Percentiles rank a stretch among this genome's conserved stretches.
Conservation (phyloP, 805 yeast genomes). For the Metschnikowia bowlesiae region DNA sequence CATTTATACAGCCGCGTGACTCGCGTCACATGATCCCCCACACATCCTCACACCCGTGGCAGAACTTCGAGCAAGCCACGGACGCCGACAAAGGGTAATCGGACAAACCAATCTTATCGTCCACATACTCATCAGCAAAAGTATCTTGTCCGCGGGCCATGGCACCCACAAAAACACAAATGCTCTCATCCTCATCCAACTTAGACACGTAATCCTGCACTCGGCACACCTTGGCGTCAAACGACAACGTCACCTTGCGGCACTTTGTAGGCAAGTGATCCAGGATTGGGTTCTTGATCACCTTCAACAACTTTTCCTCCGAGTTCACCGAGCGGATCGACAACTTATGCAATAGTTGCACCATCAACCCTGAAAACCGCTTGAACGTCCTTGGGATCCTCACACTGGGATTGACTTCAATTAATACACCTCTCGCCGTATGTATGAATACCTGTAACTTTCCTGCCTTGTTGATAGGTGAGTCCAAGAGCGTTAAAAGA, state of each 20-base stretch:
- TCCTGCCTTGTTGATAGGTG: slow-evolving; percentile 98
- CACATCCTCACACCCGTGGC: slow-evolving; percentile 98
- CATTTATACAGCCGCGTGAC: neutral
- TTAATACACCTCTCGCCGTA: slow-evolving; percentile 89
- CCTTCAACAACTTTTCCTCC: slow-evolving; percentile 88
- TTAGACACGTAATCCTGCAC: slow-evolving; percentile 84
- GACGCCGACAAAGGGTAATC: slow-evolving; percentile 95
- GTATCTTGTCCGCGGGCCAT: slow-evolving; percentile 98
- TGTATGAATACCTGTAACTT: slow-evolving; percentile 93
- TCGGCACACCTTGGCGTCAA: slow-evolving; percentile 82
- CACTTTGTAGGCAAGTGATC: slow-evolving; percentile 97
- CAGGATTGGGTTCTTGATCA: slow-evolving; percentile 94
- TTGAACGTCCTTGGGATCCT: slow-evolving; percentile 98
- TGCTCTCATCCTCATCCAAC: slow-evolving; percentile 82
- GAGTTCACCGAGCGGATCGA: slow-evolving; percentile 93
- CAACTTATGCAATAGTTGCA: slow-evolving; percentile 86
- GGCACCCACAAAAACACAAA: slow-evolving; percentile 98
- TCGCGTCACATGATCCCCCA: slow-evolving; percentile 61
- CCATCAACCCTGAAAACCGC: slow-evolving; percentile 97
- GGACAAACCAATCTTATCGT: slow-evolving; percentile 93
- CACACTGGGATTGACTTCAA: slow-evolving; percentile 94
- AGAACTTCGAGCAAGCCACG: slow-evolving; percentile 95
- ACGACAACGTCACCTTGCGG: slow-evolving; percentile 85
- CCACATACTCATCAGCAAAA: slow-evolving; percentile 95
- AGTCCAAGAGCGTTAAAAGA: slow-evolving; percentile 84